phyloP scores from a whole-genome alignment of 306 rosid species.

The Morella rubra region DNA sequence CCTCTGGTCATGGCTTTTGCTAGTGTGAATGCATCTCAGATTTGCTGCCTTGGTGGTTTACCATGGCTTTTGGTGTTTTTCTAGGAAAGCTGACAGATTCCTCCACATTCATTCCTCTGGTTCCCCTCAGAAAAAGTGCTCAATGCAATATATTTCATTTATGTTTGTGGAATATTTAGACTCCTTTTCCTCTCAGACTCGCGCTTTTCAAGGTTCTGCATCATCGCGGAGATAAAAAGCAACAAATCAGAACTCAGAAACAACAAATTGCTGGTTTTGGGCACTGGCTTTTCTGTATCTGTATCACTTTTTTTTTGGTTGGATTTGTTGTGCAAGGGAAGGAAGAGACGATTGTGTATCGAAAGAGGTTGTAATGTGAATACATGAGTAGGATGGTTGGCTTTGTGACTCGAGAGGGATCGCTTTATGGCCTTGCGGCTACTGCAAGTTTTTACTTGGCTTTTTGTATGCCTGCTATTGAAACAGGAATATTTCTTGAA shows the following conservation, averaged over 20 bases:
- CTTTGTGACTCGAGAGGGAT: conserved; percentile 9
- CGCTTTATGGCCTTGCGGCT: conserved; percentile 42
- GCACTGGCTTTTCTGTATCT: conserved; percentile 17
- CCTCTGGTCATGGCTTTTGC: conserved; percentile 23
- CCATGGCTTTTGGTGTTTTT: conserved; percentile 47
- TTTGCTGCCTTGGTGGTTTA: conserved; percentile 35
- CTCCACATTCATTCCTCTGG: conserved; percentile 38
- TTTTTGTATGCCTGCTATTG: background rate
- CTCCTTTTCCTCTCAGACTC: conserved; percentile 4
- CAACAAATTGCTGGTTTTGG: conserved; percentile 20
- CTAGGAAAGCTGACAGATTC: conserved; percentile 52
- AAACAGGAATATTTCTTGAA: background rate
- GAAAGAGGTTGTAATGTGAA: conserved; percentile 17
- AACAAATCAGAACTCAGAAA: background rate
- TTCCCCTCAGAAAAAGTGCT: conserved; percentile 19
- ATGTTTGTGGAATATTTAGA: conserved; percentile 5
- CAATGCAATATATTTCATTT: conserved; percentile 21
- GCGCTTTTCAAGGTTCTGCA: conserved; percentile 16
- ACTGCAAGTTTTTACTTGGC: conserved; percentile 18
- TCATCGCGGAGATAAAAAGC: conserved; percentile 1
- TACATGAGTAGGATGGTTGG: background rate
- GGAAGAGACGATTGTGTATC: background rate
- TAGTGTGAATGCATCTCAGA: conserved; percentile 47
- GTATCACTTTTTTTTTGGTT: conserved; percentile 18
- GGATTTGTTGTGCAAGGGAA: background rate